phyloP scores from a whole-genome alignment of 352 stramenopile genomes.

The Phytophthora macrochlamydospora region DNA sequence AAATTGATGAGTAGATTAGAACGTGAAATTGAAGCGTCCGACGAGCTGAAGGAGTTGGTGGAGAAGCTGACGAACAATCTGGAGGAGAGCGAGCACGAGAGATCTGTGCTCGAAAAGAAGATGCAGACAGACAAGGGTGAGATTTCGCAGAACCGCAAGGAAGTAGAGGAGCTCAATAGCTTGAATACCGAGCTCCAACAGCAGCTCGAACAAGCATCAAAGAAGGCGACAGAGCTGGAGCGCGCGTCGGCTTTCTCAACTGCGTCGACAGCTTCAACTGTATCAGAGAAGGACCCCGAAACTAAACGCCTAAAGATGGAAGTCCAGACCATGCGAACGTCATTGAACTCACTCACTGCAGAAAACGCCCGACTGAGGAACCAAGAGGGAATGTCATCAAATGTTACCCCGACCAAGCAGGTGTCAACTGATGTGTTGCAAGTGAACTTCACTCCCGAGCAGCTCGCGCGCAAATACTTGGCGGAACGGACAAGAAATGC shows the following conservation, averaged over 20 bases:
- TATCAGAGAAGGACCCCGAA: conserved; percentile 34
- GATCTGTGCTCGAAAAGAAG: conserved; percentile 44
- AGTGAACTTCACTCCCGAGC: conserved; percentile 65
- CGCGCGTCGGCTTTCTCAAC: conserved; percentile 43
- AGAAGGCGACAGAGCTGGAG: conserved; percentile 54
- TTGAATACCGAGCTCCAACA: conserved; percentile 56
- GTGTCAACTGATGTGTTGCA: conserved; percentile 71
- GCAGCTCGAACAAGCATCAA: conserved; percentile 54
- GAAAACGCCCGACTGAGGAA: conserved; percentile 64
- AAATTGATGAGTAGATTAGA: conserved; percentile 45
- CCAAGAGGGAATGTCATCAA: conserved; percentile 47
- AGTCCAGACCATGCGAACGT: conserved; percentile 59
- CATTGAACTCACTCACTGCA: conserved; percentile 54
- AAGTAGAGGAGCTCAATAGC: conserved; percentile 57
- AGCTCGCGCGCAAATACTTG: conserved; percentile 89
- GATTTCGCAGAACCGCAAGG: conserved; percentile 55
- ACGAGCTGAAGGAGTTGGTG: conserved; percentile 54
- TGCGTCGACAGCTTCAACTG: conserved; percentile 30
- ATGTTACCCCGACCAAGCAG: conserved; percentile 48
- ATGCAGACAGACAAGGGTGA: conserved; percentile 55
- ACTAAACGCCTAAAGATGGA: conserved; percentile 51
- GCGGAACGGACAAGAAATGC: conserved; percentile 84
- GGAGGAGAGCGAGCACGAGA: conserved; percentile 40
- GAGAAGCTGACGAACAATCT: conserved; percentile 45
- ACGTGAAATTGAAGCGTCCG: conserved; percentile 43